These are phyloP conservation scores for Macaranga tanarius DNA, from an alignment of 441 rosid species.

Conservation along the genomic window DNA sequence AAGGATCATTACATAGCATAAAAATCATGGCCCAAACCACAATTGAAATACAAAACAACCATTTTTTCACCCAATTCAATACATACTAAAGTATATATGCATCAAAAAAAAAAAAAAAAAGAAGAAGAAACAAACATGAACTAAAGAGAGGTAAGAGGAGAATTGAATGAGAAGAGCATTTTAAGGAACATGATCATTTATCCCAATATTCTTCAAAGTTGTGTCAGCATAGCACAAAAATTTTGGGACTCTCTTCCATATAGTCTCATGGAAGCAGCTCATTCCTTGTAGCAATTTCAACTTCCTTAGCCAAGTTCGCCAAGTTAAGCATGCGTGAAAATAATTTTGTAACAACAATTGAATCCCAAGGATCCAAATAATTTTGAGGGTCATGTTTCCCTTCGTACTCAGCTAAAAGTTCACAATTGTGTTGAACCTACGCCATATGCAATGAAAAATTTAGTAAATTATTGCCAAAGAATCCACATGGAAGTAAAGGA, in stretches of 20 bases:
- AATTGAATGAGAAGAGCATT: slow-evolving; percentile 86
- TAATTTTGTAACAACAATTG: slow-evolving; percentile 81
- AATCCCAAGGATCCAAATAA: slow-evolving; percentile 90
- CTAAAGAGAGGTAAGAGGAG: slow-evolving; percentile 96
- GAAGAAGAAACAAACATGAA: too few species aligned
- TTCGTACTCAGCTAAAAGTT: slow-evolving; percentile 89
- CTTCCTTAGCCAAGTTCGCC: slow-evolving; percentile 95
- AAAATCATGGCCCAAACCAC: too few species aligned
- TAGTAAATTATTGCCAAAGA: not conserved
- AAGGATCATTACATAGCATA: too few species aligned
- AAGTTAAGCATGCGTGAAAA: slow-evolving; percentile 94
- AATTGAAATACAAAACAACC: too few species aligned
- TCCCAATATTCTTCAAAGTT: slow-evolving; percentile 78
- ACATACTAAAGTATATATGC: too few species aligned
- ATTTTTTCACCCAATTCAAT: not conserved
- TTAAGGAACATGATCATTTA: slow-evolving; percentile 73
- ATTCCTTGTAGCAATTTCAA: slow-evolving; percentile 52
- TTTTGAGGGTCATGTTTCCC: slow-evolving; percentile 71
- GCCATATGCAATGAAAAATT: slow-evolving; percentile 5
- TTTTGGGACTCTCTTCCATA: slow-evolving; percentile 40
- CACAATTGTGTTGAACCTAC: slow-evolving; percentile 92
- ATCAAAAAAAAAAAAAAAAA: not conserved
- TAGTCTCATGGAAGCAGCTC: slow-evolving; percentile 63
- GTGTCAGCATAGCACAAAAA: slow-evolving; percentile 39
- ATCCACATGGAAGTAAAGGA: too few species aligned